Base-by-base conservation (phyloP, 2,329 filamentous ascomycete species). In the Penicillium freii region DNA sequence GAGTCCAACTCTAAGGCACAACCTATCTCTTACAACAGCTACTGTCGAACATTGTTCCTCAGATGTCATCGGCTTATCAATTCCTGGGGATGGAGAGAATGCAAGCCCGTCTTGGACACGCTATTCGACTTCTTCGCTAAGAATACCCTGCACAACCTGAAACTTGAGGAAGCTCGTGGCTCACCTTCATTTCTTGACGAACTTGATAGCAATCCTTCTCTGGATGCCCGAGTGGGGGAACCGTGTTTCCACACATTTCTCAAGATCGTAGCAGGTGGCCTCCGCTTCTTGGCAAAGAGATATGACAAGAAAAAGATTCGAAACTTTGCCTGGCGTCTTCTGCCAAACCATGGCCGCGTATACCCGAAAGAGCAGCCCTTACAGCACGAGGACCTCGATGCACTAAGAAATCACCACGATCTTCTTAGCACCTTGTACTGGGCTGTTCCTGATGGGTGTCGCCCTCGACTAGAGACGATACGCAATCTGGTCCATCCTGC, bases 401-500 rank as follows among this genome's bases (percentile, higher is more conserved):
- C 84, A 1, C 71, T 87, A 45, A 79, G 83, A 47, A 87, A 87
- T 62, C 83, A 87, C 57, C 83, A 86, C 61, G 83, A 87, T 64
- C 74, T 87, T 17, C 75, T 87, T 0, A 83, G 81, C 54, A 83
- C 82, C 4, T 73, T 87, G 15, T 86, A 86, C 66, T 85, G 79
- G 75, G 80, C 79, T 42, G 80, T 81, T 38, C 83, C 84, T 27
- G 70, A 80, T 29, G 73, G 75, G 1, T 81, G 76, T 64, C 77
- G 84, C n/a, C 82, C 82, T 40, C 76, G 79, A 43, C 62, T 85
- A 5, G 75, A 80, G 51, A 73, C 78, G 6, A 77, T 87, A 47
- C 79, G 75, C 29, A 75, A 80, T 51, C 76, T 87, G 6, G 83
- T 87, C 15, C 78, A 85, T 60, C 82, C 84, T 57, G 73, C 78